Evolutionary conservation across 176 grass and related monocot species (phyloP), one percentile per base, ranked within the genome.

Genomic region (Puya raimondii): DNA sequence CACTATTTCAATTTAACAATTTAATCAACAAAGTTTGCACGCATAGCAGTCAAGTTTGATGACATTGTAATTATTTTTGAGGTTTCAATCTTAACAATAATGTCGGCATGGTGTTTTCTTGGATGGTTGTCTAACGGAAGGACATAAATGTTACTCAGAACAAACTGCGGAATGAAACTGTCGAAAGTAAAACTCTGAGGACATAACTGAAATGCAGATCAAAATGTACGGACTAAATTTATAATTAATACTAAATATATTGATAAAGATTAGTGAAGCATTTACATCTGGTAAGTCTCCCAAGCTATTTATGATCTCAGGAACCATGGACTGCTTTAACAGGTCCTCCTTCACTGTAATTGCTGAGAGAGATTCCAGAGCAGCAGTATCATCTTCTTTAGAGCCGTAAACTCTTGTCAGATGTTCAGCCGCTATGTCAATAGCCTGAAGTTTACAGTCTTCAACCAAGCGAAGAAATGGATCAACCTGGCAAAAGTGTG

Each of bases 391-490:
- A 78, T 97, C 86, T 53, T 97, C 86, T 78, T 86, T 79, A 47
- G 86, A 97, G 21, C 93, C 93, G 22, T 90, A 97, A 61, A 72
- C 72, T 72, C 56, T 82, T 67, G 47, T 80, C 51, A 33, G 71
- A 74, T 74, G 56, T 49, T 83, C 71, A 67, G 58, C 13, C 18
- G 63, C 50, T 20, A 58, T 54, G 63, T 91, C 80, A 71, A 81
- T 20, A 67, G 72, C 89, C 82, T 87, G 73, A 51, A 97, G 81
- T 77, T 77, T 97, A 72, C 77, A 74, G 70, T 97, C 93, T 72
- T 92, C 93, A 69, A 97, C 80, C 76, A 97, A 83, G 71, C 22
- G 69, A 76, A 97, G 84, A 82, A 90, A 97, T 61, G 89, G 93
- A 81, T 97, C 93, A 64, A 82, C 77, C 93, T 97, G 80, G 25